Evolutionary conservation across 306 rosid genomes (phyloP).

Genomic region (Oemleria cerasiformis): DNA sequence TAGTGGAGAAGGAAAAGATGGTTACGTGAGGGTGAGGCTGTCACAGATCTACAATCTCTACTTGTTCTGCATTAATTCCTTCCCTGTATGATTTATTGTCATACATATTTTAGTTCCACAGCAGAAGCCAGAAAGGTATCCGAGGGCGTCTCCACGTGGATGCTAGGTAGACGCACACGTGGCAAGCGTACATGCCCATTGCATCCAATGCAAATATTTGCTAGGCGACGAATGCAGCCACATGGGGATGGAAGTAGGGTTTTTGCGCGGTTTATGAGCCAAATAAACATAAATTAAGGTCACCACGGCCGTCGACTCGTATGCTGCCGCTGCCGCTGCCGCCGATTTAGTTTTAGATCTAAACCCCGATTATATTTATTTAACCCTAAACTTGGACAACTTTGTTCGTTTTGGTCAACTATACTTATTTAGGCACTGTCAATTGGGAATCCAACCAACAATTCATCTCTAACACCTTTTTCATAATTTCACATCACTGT

Average conservation of each 20-base stretch:
- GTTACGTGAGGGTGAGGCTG: not conserved
- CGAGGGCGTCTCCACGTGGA: slow-evolving; percentile 59
- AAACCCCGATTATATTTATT: not conserved
- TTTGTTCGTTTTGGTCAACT: not conserved
- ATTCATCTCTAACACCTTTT: no score
- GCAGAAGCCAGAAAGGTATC: slow-evolving; percentile 28
- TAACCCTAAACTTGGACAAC: not conserved
- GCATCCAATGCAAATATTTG: not conserved
- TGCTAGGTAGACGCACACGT: not conserved
- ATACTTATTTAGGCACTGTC: not conserved
- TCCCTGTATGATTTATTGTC: not conserved
- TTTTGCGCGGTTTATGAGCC: slow-evolving; percentile 19
- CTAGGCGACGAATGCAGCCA: slow-evolving; percentile 30
- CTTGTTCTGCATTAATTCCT: not conserved
- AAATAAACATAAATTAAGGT: not conserved
- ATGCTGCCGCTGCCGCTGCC: not conserved
- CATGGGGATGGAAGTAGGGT: slow-evolving; percentile 22
- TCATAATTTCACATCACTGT: no score
- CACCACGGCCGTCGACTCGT: not conserved
- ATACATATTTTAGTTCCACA: not conserved
- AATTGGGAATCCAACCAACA: not conserved
- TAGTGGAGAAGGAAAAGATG: not conserved
- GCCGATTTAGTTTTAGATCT: not conserved
- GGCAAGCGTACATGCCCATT: slow-evolving; percentile 15
- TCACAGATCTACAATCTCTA: not conserved